Evolutionary conservation across 495 filamentous ascomycete genomes (phyloP).

Genomic region (Bathelium albidoporum): DNA sequence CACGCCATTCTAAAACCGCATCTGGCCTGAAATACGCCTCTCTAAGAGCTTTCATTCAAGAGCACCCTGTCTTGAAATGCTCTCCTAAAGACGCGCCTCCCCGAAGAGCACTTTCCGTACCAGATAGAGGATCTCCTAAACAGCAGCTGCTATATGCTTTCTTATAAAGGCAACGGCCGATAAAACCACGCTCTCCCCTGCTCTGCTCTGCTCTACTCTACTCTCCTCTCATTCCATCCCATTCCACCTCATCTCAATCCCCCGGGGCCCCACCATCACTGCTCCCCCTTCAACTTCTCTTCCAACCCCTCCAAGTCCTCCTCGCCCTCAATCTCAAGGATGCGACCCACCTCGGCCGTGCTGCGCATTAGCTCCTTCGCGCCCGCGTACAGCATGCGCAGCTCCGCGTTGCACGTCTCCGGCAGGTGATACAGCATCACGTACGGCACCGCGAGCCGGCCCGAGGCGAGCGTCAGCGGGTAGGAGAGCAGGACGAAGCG

Average conservation of each 20-base stretch:
- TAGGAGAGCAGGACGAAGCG: constrained; percentile 85
- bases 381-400: constrained; percentile 88
- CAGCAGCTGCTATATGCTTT: too few species aligned
- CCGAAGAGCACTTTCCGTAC: too few species aligned
- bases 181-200: too few species aligned
- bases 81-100: too few species aligned
- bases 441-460: constrained; percentile 65
- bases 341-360: constrained; percentile 70
- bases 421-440: constrained; percentile 90
- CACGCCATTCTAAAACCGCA: too few species aligned
- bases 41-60: too few species aligned
- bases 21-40: too few species aligned
- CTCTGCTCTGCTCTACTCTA: too few species aligned
- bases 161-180: too few species aligned
- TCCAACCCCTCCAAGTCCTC: constrained; percentile 72
- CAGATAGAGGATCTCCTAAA: too few species aligned
- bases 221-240: too few species aligned
- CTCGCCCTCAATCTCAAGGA: constrained; percentile 65
- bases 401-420: constrained; percentile 69
- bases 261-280: not conserved
- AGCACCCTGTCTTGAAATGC: too few species aligned
- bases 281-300: constrained; percentile 42
- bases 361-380: constrained; percentile 92
- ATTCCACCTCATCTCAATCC: not conserved
- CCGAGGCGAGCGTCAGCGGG: constrained; percentile 63